Evolutionary conservation across 129 eudicot species (phyloP).

Genomic region (Helianthus tuberosus): DNA sequence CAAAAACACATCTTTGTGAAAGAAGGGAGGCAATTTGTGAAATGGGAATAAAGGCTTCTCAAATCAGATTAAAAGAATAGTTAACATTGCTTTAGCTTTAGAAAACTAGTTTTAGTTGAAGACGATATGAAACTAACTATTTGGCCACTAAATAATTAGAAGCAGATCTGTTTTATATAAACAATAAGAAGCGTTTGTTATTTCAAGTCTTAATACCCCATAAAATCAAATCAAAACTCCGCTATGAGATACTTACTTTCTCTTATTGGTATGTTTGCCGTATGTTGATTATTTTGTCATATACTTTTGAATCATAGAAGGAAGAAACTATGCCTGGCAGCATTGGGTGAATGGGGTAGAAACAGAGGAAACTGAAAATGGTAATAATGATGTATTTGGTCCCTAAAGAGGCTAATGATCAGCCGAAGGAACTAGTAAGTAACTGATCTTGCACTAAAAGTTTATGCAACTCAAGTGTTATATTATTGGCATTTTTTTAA

Average conservation of each 20-base stretch:
- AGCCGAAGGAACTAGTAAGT: conserved; percentile 38
- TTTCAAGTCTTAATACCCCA: background rate
- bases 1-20: too few species aligned
- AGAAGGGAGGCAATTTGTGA: too few species aligned
- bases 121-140: background rate
- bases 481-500: background rate
- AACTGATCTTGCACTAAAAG: background rate
- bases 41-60: too few species aligned
- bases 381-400: background rate
- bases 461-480: conserved; percentile 4
- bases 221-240: too few species aligned
- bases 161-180: background rate
- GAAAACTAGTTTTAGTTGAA: background rate
- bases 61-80: too few species aligned
- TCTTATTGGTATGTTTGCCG: too few species aligned
- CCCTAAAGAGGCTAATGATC: conserved; percentile 28
- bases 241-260: too few species aligned
- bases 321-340: too few species aligned
- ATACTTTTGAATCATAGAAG: too few species aligned
- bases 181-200: background rate
- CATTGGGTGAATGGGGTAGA: too few species aligned
- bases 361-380: too few species aligned
- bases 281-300: too few species aligned
- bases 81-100: background rate
- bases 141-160: background rate